Evolutionary conservation across 805 yeast genomes (phyloP).

Genomic region (Saccharomyces paradoxus): DNA sequence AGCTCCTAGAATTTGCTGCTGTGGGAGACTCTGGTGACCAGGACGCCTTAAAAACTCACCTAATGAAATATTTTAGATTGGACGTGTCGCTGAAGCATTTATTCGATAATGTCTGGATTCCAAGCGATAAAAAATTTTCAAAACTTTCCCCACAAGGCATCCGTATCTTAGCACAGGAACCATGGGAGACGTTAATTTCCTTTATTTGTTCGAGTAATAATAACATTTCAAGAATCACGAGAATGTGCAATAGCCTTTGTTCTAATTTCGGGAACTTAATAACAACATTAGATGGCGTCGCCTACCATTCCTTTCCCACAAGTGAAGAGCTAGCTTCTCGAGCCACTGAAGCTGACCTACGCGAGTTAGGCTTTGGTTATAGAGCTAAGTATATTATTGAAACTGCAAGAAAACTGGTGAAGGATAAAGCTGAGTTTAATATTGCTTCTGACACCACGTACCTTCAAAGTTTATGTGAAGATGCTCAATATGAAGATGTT

Average conservation of each 20-base stretch:
- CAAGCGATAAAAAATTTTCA: constrained; percentile 43
- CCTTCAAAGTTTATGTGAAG: constrained; percentile 31
- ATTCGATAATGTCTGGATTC: constrained; percentile 50
- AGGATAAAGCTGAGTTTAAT: constrained; percentile 19
- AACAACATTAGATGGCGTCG: constrained; percentile 42
- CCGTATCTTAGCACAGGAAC: constrained; percentile 83
- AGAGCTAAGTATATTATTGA: constrained; percentile 79
- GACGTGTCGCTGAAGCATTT: constrained; percentile 45
- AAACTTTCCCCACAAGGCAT: constrained; percentile 48
- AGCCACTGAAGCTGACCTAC: constrained; percentile 38
- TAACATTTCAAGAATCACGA: constrained; percentile 85
- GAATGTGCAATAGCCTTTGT: constrained; percentile 81
- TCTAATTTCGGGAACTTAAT: constrained; percentile 58
- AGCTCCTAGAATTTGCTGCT: constrained; percentile 44
- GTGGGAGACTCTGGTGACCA: constrained; percentile 24
- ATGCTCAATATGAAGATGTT: constrained; percentile 35
- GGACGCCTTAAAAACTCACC: constrained; percentile 35
- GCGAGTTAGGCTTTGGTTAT: constrained; percentile 68
- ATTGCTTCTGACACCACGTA: constrained; percentile 27
- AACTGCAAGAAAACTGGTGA: constrained; percentile 55
- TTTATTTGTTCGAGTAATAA: constrained; percentile 95
- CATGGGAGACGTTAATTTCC: constrained; percentile 89
- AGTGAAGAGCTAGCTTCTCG: constrained; percentile 42
- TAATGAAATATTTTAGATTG: constrained; percentile 66
- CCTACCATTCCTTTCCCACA: constrained; percentile 67